Percentiles rank a stretch among this genome's conserved stretches.
Evolutionary conservation across 192 early-diverging fungal species (phyloP).

Genomic region (Coemansia brasiliensis): DNA sequence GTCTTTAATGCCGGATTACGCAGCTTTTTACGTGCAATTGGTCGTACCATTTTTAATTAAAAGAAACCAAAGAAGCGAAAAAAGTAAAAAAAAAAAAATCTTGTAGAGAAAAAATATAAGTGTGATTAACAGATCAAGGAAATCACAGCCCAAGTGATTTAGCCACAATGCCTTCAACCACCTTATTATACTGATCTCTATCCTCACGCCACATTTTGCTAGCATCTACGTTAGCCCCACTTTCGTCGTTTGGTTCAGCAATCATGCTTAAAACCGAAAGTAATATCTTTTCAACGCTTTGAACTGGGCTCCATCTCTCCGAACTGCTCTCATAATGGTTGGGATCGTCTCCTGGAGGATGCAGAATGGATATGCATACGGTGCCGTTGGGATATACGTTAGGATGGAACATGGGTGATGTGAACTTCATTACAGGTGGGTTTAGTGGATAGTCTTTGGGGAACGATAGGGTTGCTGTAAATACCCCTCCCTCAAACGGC

Average conservation of each 20-base stretch:
- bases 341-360: conserved; percentile 96
- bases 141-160: conserved; percentile 78
- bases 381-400: conserved; percentile 95
- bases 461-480: conserved; percentile 83
- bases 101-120: not conserved
- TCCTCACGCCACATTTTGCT: conserved; percentile 94
- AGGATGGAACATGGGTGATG: conserved; percentile 92
- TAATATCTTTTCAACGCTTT: conserved; percentile 97
- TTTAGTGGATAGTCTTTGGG: conserved; percentile 94
- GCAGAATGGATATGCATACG: conserved; percentile 98
- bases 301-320: conserved; percentile 97
- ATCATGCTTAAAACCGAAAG: conserved; percentile 94
- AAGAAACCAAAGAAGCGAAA: conserved; percentile 15
- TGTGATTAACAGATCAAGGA: not conserved
- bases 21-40: conserved; percentile 65
- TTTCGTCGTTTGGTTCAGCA: conserved; percentile 98
- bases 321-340: conserved; percentile 95
- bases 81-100: not conserved
- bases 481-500: conserved; percentile 93
- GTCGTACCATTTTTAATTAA: conserved; percentile 59
- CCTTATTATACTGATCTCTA: conserved; percentile 75
- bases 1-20: conserved; percentile 63
- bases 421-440: conserved; percentile 96
- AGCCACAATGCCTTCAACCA: conserved; percentile 75
- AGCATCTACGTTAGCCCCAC: conserved; percentile 97